Conservation (phyloP, 148 eudicot species). For the Pharnaceum exiguum region DNA sequence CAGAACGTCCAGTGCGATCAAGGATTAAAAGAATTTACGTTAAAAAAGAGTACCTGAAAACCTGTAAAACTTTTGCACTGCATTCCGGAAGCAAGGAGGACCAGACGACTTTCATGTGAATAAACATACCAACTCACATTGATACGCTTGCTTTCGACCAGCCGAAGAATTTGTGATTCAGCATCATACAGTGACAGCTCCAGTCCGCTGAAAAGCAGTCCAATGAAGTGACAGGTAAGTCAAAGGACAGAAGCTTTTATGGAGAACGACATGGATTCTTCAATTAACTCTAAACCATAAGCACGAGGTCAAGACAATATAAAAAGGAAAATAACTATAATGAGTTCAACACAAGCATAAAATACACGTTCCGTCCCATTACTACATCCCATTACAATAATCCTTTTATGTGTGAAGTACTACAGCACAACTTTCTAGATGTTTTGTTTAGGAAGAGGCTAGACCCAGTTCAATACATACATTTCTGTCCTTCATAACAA, state of each 20-base stretch:
- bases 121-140: conserved; percentile 85
- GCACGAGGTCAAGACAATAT: too few species aligned
- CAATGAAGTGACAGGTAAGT: conserved; percentile 7
- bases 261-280: not conserved
- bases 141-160: conserved; percentile 70
- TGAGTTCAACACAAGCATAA: too few species aligned
- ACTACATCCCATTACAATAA: too few species aligned
- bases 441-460: too few species aligned
- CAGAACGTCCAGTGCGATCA: not conserved
- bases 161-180: conserved; percentile 48
- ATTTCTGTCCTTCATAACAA: too few species aligned
- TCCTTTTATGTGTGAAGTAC: too few species aligned
- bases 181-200: conserved; percentile 57
- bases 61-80: conserved; percentile 92
- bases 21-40: not conserved
- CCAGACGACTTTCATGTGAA: conserved; percentile 97
- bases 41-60: conserved; percentile 61
- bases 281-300: too few species aligned
- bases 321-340: too few species aligned
- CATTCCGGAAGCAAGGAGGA: conserved; percentile 95
- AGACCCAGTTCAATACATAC: too few species aligned
- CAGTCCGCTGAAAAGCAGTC: conserved; percentile 64
- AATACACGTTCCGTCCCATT: too few species aligned
- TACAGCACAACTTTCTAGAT: too few species aligned
- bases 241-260: not conserved